These are phyloP conservation scores for Nasturtium officinale DNA, from an alignment of 345 rosid genomes.

Conservation along the genomic window DNA sequence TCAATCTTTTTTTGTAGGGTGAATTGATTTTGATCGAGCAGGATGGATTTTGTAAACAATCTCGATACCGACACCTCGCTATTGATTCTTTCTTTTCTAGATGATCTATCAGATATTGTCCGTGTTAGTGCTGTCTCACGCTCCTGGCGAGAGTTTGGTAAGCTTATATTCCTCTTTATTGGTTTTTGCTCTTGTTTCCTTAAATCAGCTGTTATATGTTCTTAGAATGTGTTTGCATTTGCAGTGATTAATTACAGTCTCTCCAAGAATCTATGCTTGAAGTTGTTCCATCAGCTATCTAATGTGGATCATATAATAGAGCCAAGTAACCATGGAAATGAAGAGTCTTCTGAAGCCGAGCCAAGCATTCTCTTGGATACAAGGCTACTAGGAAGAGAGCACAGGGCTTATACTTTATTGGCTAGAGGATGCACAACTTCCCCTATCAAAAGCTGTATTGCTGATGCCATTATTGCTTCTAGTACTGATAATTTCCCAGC, in stretches of 20 bases:
- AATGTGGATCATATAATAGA: conserved; percentile 56
- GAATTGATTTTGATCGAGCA: neutral
- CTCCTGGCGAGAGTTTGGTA: conserved; percentile 72
- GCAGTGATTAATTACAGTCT: conserved; percentile 48
- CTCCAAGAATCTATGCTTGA: conserved; percentile 65
- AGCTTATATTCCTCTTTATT: conserved; percentile 26
- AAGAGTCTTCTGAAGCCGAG: conserved; percentile 51
- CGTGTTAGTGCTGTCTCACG: conserved; percentile 69
- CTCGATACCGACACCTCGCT: conserved; percentile 54
- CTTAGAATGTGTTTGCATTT: neutral
- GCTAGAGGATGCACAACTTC: conserved; percentile 52
- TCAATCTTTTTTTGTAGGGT: neutral
- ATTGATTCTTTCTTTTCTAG: conserved; percentile 56
- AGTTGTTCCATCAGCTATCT: conserved; percentile 64
- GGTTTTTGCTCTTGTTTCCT: neutral
- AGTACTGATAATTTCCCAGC: conserved; percentile 87
- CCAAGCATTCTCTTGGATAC: conserved; percentile 51
- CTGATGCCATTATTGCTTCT: conserved; percentile 72
- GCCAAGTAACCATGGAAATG: conserved; percentile 7
- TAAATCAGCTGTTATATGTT: neutral
- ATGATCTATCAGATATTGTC: conserved; percentile 70
- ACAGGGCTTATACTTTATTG: conserved; percentile 67
- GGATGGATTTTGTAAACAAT: conserved; percentile 55
- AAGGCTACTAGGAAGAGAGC: conserved; percentile 64
- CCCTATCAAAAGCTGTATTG: conserved; percentile 52